phyloP scores from a whole-genome alignment of 352 stramenopile species.

The Globisporangium megalacanthum region DNA sequence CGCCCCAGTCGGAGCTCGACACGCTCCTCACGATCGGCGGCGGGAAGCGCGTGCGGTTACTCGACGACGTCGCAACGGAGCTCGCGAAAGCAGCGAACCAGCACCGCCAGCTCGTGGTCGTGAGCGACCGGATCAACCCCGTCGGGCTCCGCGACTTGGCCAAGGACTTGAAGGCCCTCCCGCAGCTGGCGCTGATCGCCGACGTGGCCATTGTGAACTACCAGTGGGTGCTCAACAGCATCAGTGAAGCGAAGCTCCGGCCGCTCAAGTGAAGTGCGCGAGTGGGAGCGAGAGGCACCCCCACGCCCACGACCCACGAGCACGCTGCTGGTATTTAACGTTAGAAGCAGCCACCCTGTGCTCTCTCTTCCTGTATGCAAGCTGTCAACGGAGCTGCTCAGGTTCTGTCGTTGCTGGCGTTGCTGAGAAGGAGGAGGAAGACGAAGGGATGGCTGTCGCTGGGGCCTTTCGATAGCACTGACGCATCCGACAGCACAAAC shows the following conservation, averaged over 20 bases:
- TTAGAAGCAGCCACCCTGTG: background rate
- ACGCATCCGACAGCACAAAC: background rate
- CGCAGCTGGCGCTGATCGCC: slow-evolving; percentile 33
- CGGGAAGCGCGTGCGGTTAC: slow-evolving; percentile 43
- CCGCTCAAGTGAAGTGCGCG: slow-evolving; percentile 14
- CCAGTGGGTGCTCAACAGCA: slow-evolving; percentile 84
- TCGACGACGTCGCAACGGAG: slow-evolving; percentile 45
- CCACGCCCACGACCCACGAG: background rate
- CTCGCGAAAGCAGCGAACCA: slow-evolving; percentile 48
- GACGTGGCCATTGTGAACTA: slow-evolving; percentile 68
- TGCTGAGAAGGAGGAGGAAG: background rate
- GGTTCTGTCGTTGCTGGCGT: background rate
- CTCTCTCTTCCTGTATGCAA: too few species aligned
- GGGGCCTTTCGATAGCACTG: slow-evolving; percentile 23
- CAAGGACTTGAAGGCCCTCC: slow-evolving; percentile 29
- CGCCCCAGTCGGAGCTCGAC: slow-evolving; percentile 55
- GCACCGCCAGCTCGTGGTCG: slow-evolving; percentile 50
- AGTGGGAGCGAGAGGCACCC: background rate
- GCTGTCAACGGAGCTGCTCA: background rate
- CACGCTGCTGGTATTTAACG: slow-evolving; percentile 11
- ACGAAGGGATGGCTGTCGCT: background rate
- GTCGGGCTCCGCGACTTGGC: slow-evolving; percentile 38
- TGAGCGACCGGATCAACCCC: slow-evolving; percentile 73
- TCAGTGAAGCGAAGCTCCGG: slow-evolving; percentile 71
- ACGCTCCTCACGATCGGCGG: slow-evolving; percentile 62